Percentiles rank a stretch among this genome's conserved stretches.
Evolutionary conservation across 805 yeast genomes (phyloP).

Genomic region (Scheffersomyces coipomensis): DNA sequence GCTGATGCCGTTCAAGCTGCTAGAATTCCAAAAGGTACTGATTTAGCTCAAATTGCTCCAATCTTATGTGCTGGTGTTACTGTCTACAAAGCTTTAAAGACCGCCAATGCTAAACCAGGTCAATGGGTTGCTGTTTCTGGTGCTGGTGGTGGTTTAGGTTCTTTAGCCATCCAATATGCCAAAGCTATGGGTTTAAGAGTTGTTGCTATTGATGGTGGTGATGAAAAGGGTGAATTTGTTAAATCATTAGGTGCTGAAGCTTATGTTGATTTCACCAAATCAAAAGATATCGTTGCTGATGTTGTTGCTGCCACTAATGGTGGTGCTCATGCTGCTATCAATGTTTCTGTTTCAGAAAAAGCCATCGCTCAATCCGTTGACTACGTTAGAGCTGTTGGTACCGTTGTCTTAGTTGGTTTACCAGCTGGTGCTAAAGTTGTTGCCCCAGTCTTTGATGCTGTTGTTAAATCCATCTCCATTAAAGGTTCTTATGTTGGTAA

Average conservation of each 20-base stretch:
- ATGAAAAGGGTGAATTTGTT: constrained; percentile 58
- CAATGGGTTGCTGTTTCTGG: constrained; percentile 76
- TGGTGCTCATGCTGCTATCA: constrained; percentile 55
- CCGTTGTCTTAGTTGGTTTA: constrained; percentile 44
- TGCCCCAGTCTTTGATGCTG: constrained; percentile 40
- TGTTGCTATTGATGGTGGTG: constrained; percentile 74
- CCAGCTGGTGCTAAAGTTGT: constrained; percentile 44
- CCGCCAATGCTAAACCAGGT: constrained; percentile 58
- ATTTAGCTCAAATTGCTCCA: constrained; percentile 57
- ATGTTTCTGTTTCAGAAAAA: constrained; percentile 51
- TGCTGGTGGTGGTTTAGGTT: constrained; percentile 82
- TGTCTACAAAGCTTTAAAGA: constrained; percentile 65
- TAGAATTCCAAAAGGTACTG: constrained; percentile 52
- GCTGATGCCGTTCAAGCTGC: constrained; percentile 68
- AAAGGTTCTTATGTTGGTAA: constrained; percentile 46
- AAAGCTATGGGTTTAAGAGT: constrained; percentile 71
- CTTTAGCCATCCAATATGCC: constrained; percentile 74
- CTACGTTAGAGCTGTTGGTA: constrained; percentile 40
- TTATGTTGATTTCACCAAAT: constrained; percentile 53
- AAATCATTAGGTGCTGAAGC: constrained; percentile 62
- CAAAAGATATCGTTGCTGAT: constrained; percentile 50
- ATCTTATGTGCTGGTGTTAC: constrained; percentile 69
- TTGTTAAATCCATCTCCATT: constrained; percentile 37
- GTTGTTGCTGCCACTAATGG: constrained; percentile 49
- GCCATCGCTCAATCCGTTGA: constrained; percentile 48